A percentile compares a stretch with the other conserved stretches of the same genome.
Evolutionary conservation across 805 yeast genomes (phyloP).

Genomic region (Pichia cabralensis): DNA sequence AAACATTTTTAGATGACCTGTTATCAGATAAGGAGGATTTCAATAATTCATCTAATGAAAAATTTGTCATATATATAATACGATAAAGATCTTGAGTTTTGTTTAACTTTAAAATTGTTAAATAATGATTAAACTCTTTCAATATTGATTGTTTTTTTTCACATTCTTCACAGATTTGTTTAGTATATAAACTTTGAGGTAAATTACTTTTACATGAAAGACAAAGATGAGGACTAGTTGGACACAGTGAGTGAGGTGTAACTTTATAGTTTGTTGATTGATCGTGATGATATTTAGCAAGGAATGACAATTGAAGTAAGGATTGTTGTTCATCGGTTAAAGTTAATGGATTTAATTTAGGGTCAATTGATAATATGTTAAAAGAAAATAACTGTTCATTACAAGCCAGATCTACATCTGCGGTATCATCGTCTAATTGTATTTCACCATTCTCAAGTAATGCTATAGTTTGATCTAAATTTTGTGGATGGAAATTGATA

Average conservation of each 20-base stretch:
- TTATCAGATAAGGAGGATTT: slow-evolving; percentile 16
- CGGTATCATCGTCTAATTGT: slow-evolving; percentile 11
- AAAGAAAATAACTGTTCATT: slow-evolving; percentile 14
- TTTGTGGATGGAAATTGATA: slow-evolving; percentile 1
- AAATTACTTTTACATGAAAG: slow-evolving; percentile 9
- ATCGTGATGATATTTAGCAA: slow-evolving; percentile 16
- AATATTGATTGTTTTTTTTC: slow-evolving; percentile 17
- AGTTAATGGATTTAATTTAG: slow-evolving; percentile 15
- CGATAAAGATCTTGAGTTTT: slow-evolving; percentile 18
- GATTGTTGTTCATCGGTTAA: slow-evolving; percentile 16
- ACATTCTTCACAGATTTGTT: slow-evolving; percentile 19
- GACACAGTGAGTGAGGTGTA: slow-evolving; percentile 9
- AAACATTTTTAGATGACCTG: slow-evolving; percentile 15
- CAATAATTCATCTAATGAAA: slow-evolving; percentile 14
- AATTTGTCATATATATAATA: slow-evolving; percentile 16
- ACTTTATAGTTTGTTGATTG: slow-evolving; percentile 9
- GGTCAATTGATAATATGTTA: slow-evolving; percentile 17
- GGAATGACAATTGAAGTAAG: slow-evolving; percentile 12
- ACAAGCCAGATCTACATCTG: slow-evolving; percentile 10
- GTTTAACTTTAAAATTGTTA: slow-evolving; percentile 19
- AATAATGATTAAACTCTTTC: slow-evolving; percentile 17
- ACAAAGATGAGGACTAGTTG: slow-evolving; percentile 10
- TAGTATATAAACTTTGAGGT: slow-evolving; percentile 7
- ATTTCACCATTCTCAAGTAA: slow-evolving; percentile 10
- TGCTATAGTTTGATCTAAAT: slow-evolving; percentile 11